A percentile compares a stretch with the other conserved stretches of the same genome.
Conservation (phyloP, 768 basidiomycete genomes). For the Crassisporium funariophilum region DNA sequence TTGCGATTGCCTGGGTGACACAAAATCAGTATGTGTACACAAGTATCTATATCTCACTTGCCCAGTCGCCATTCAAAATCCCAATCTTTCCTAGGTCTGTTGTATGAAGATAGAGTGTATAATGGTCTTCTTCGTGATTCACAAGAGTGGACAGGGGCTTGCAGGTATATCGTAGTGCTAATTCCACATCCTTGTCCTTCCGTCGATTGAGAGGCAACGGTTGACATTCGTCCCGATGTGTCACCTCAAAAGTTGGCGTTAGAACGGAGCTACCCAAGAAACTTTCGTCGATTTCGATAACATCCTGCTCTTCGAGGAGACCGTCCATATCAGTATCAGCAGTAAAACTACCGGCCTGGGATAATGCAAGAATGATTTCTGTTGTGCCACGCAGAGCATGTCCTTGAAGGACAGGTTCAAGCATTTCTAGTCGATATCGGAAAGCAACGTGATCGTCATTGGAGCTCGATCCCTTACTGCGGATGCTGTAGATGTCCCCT, state of each 20-base stretch:
- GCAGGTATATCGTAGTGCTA: conserved; percentile 22
- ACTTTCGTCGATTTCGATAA: conserved; percentile 69
- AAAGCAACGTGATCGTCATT: conserved; percentile 24
- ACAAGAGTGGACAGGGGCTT: conserved; percentile 35
- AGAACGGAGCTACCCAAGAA: conserved; percentile 64
- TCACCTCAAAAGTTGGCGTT: conserved; percentile 24
- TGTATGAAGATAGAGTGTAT: conserved; percentile 62
- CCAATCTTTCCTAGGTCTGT: conserved; percentile 68
- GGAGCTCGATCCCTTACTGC: conserved; percentile 10
- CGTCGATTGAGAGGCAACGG: conserved; percentile 7
- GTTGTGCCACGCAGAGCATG: conserved; percentile 50
- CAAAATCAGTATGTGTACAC: conserved; percentile 10
- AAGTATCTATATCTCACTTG: conserved; percentile 27
- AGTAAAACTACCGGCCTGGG: conserved; percentile 18
- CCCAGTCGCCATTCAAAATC: conserved; percentile 79
- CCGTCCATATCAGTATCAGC: conserved; percentile 15
- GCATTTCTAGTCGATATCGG: conserved; percentile 55
- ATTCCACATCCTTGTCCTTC: conserved; percentile 11
- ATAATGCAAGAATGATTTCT: conserved; percentile 49
- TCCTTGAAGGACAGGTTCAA: conserved; percentile 79
- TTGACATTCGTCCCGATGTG: conserved; percentile 9
- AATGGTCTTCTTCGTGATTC: conserved; percentile 45
- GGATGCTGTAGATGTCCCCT: conserved; percentile 33
- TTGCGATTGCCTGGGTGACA: conserved; percentile 51
- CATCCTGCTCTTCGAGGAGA: conserved; percentile 35